A percentile compares a stretch with the other conserved stretches of the same genome.
Conservation (phyloP, 495 filamentous ascomycete species). For the Penicillium antarcticum region DNA sequence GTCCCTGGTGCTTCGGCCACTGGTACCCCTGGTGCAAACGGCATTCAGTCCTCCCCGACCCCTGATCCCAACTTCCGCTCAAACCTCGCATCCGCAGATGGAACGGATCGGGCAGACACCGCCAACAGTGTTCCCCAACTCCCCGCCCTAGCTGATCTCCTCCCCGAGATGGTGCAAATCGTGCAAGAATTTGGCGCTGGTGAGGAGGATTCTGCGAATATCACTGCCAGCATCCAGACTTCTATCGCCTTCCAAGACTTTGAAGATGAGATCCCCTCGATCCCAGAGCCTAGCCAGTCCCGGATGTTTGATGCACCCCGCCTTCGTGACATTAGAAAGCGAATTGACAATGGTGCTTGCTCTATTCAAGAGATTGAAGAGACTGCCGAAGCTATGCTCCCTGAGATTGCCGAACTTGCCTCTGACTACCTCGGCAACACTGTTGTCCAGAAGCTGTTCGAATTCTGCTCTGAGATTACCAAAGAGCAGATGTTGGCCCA, state of each 20-base stretch:
- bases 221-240: slow-evolving; percentile 66
- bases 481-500: slow-evolving; percentile 89
- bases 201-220: slow-evolving; percentile 72
- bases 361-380: slow-evolving; percentile 85
- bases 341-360: slow-evolving; percentile 91
- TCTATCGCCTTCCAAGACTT: slow-evolving; percentile 73
- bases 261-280: slow-evolving; percentile 79
- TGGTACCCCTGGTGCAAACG: slow-evolving; percentile 80
- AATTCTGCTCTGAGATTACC: slow-evolving; percentile 85
- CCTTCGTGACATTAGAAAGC: slow-evolving; percentile 92
- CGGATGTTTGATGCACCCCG: slow-evolving; percentile 93
- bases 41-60: slow-evolving; percentile 85
- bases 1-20: slow-evolving; percentile 77
- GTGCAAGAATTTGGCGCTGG: slow-evolving; percentile 85
- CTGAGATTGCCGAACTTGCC: slow-evolving; percentile 90
- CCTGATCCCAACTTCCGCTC: slow-evolving; percentile 66
- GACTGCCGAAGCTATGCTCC: slow-evolving; percentile 87
- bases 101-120: slow-evolving; percentile 34
- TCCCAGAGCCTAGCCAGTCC: slow-evolving; percentile 85
- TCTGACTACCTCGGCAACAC: slow-evolving; percentile 98
- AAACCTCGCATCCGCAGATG: slow-evolving; percentile 25
- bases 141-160: slow-evolving; percentile 70
- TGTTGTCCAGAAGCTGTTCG: slow-evolving; percentile 98
- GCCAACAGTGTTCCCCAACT: slow-evolving; percentile 58
- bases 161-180: slow-evolving; percentile 78